phyloP scores from a whole-genome alignment of 192 early-diverging fungal genomes.

The Coemansia sp. region DNA sequence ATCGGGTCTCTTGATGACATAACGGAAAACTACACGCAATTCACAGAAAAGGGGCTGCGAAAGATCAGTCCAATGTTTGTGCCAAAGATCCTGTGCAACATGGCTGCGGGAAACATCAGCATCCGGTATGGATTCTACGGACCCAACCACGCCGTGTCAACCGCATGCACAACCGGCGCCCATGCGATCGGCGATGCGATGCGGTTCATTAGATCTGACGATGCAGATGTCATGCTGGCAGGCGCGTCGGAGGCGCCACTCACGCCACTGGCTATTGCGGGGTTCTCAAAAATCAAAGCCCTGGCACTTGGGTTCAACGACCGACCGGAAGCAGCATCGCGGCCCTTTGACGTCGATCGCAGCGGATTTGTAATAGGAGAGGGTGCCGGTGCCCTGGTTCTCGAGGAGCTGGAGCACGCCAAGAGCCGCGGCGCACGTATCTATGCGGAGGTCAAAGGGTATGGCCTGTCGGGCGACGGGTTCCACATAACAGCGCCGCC shows the following conservation, averaged over 20 bases:
- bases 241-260: conserved; percentile 87
- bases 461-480: conserved; percentile 89
- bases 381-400: conserved; percentile 82
- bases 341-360: conserved; percentile 87
- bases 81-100: conserved; percentile 87
- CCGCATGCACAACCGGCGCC: conserved; percentile 95
- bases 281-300: conserved; percentile 81
- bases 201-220: conserved; percentile 88
- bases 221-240: conserved; percentile 95
- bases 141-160: conserved; percentile 90
- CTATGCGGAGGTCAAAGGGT: conserved; percentile 87
- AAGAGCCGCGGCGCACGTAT: conserved; percentile 78
- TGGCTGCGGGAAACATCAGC: conserved; percentile 92
- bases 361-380: conserved; percentile 96
- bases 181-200: conserved; percentile 94
- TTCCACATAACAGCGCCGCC: conserved; percentile 95
- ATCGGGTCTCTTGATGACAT: conserved; percentile 93
- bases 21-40: conserved; percentile 56
- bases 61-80: conserved; percentile 90
- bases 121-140: conserved; percentile 84
- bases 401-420: conserved; percentile 91
- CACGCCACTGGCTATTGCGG: conserved; percentile 83
- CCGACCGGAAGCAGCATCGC: conserved; percentile 71
- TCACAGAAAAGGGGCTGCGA: conserved; percentile 57
- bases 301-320: conserved; percentile 82